Evolutionary conservation across 2,329 filamentous ascomycete genomes (phyloP).

Genomic region (Paecilomyces sp.): DNA sequence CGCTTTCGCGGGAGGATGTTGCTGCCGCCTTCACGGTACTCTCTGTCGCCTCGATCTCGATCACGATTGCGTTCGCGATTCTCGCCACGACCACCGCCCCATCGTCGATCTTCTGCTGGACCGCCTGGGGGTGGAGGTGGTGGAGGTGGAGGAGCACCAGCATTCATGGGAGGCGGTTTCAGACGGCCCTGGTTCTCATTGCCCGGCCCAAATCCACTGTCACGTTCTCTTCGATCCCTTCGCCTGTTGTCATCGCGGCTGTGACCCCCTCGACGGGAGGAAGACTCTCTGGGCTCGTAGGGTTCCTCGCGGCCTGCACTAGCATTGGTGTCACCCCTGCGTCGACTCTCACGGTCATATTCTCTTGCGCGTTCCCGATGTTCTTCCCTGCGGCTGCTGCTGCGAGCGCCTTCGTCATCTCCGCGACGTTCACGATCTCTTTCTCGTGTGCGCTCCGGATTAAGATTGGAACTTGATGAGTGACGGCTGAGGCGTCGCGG

Average conservation of each 20-base stretch:
- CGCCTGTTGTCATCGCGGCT: conserved; percentile 28
- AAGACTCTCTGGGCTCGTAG: conserved; percentile 21
- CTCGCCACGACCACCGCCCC: neutral
- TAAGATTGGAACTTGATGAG: conserved; percentile 14
- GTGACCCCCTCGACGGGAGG: conserved; percentile 19
- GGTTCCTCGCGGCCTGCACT: conserved; percentile 15
- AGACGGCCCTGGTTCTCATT: conserved; percentile 26
- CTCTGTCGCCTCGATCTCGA: neutral
- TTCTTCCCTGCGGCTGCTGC: conserved; percentile 28
- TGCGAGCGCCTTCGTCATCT: conserved; percentile 20
- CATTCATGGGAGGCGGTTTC: conserved; percentile 6
- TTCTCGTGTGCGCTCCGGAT: conserved; percentile 19
- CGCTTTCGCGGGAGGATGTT: neutral
- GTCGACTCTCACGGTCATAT: conserved; percentile 26
- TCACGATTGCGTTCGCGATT: neutral
- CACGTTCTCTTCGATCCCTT: conserved; percentile 28
- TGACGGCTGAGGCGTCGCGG: conserved; percentile 23
- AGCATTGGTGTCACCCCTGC: conserved; percentile 22
- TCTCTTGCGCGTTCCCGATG: conserved; percentile 26
- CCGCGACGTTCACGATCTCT: conserved; percentile 21
- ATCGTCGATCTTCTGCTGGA: neutral
- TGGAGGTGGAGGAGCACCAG: neutral
- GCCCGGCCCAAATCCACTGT: conserved; percentile 19
- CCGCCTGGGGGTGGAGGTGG: neutral
- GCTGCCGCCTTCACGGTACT: neutral